These are phyloP conservation scores for Aspergillus sp. DNA, from an alignment of 2,329 filamentous ascomycete species.

Conservation along the genomic window DNA sequence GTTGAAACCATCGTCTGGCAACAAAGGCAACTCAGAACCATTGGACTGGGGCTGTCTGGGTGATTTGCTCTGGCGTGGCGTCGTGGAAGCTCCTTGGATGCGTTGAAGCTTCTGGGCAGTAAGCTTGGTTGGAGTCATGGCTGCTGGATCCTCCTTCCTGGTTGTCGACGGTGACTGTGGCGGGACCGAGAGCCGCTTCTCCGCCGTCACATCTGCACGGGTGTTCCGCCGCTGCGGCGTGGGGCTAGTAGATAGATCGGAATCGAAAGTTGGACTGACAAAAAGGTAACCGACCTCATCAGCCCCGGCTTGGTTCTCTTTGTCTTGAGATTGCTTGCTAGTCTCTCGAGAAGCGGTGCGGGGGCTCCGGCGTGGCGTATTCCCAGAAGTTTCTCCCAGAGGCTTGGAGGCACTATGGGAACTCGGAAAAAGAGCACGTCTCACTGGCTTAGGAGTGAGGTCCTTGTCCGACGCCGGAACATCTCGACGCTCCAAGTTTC, in stretches of 20 bases:
- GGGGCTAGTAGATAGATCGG: slow-evolving; percentile 49
- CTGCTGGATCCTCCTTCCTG: slow-evolving; percentile 13
- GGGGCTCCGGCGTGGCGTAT: slow-evolving; percentile 43
- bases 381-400: slow-evolving; percentile 26
- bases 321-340: slow-evolving; percentile 40
- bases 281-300: slow-evolving; percentile 59
- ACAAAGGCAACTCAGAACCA: slow-evolving; percentile 9
- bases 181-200: slow-evolving; percentile 31
- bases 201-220: slow-evolving; percentile 26
- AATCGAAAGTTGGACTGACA: slow-evolving; percentile 44
- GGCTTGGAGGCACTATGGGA: slow-evolving; percentile 29
- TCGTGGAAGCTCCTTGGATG: slow-evolving; percentile 17
- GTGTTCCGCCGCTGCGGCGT: slow-evolving; percentile 46
- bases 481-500: slow-evolving; percentile 39
- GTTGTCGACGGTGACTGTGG: slow-evolving; percentile 23
- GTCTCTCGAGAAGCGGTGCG: slow-evolving; percentile 26
- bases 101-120: slow-evolving; percentile 26
- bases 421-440: slow-evolving; percentile 36
- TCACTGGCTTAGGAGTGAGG: slow-evolving; percentile 47
- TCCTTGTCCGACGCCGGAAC: slow-evolving; percentile 34
- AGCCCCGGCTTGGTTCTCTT: slow-evolving; percentile 47
- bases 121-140: slow-evolving; percentile 21
- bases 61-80: slow-evolving; percentile 14
- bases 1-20: slow-evolving; percentile 17
- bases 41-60: slow-evolving; percentile 15